Base-by-base conservation (phyloP, 208 protist genomes). In the Leishmania major region DNA sequence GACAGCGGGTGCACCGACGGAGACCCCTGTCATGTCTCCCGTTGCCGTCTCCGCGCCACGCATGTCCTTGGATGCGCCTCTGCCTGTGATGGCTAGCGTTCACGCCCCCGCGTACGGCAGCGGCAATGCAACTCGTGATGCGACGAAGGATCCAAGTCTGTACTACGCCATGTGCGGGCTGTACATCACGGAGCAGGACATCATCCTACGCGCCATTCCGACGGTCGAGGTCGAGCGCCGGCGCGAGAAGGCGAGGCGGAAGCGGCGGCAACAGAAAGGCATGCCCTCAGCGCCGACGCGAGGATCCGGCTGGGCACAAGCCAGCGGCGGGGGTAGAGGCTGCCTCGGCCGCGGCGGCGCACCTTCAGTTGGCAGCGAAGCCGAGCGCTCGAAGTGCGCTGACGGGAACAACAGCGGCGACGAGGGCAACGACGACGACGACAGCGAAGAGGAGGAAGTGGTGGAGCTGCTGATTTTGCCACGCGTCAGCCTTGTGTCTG, bases 121-220 rank as follows among this genome's bases (percentile, higher is more conserved):
- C 45, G 47, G 25, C 40, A 55, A 19, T 60, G 66, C 47, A 3
- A 79, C 76, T 31, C 82, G 82, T 0, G 82, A 85, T 60, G 49
- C 75, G 3, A 75, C 77, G 11, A 72, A 75, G 35, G 77, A 81
- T n/a, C 82, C 82, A 25, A 82, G 72, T 40, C 84, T 85, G 7
- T 88, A 88, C 77, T 81, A 88, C 53, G 77, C 84, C 69, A 53
- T 85, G 53, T 88, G 84, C 59, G 80, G 74, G 40, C 60, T 88
- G 45, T 85, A 85, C 80, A 79, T 88, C 72, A 88, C 84, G 45
- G 84, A 88, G 77, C 81, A 88, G 64, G 84, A 88, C 70, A 59
- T 88, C 7, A 28, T 88, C 22, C 76, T 88, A 49, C 80, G 81
- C 5, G 74, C 81, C 10, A 7, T 85, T 53, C 84, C 84, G 7